Evolutionary conservation across 495 filamentous ascomycete species (phyloP), one percentile per base, ranked within the genome.

Genomic region (Daldinia decipiens): DNA sequence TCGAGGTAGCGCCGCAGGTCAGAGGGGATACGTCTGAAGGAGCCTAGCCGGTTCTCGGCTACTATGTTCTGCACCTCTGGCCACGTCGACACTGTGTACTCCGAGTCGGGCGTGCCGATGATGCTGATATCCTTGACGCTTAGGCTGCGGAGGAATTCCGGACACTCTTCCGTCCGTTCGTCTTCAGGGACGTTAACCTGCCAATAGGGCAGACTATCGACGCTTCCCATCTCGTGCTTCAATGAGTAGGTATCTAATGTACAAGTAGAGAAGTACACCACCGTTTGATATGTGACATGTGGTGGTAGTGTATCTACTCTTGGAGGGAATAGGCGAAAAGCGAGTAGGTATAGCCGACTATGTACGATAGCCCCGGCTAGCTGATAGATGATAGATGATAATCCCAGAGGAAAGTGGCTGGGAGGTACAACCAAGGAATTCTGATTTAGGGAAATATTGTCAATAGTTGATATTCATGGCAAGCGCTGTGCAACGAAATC

Each of bases 11-110:
- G 85, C 40, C 92, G 83, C 43, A 95, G 82, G 53, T 94, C 87
- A 7, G 89, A 91, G 4, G 93, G 93, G 0, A 88, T 76, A 3
- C 93, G 87, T 65, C 90, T 88, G 76, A 97, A 95, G 0, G 83
- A 80, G 73, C 93, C 90, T 43, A 95, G 85, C 21, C 84, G 85
- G 82, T 95, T 94, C 34, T 81, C 72, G 67, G 76, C 80, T 56
- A 92, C 87, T 55, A 91, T 80, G 6, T 86, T 75, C 70, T 83
- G 83, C 36, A 93, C 91, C 73, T 87, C 74, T 4, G 82, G 74
- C 93, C 93, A 96, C 0, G 79, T 79, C 74, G 86, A 81, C 31
- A 82, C 77, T 54, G 74, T 74, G 76, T 90, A 93, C 0, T 84
- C 75, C 24, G 76, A 65, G 74, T 95, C 91, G 0, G 85, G 89